Evolutionary conservation across 116 monocot genomes (phyloP).

Genomic region (Posidonia oceanica): DNA sequence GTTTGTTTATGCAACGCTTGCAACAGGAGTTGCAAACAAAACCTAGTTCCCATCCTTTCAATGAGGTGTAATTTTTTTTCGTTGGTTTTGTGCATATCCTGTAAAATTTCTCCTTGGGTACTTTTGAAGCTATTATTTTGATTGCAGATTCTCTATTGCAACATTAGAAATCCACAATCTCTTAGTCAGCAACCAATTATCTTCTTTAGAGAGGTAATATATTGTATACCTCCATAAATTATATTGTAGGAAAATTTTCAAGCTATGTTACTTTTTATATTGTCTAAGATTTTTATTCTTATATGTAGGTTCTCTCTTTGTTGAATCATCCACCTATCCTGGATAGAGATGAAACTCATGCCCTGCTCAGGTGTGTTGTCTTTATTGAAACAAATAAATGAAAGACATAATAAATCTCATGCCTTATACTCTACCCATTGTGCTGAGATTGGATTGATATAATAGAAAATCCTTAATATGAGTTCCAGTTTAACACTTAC

Average conservation of each 20-base stretch:
- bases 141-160: slow-evolving; percentile 84
- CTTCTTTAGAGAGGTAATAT: slow-evolving; percentile 65
- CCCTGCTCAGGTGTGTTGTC: slow-evolving; percentile 51
- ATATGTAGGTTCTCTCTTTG: slow-evolving; percentile 80
- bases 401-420: too few relatives aligned
- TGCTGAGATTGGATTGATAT: too few relatives aligned
- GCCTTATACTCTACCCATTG: too few relatives aligned
- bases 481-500: too few relatives aligned
- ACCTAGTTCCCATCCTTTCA: slow-evolving; percentile 63
- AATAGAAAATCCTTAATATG: too few relatives aligned
- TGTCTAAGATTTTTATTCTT: slow-evolving; percentile 4
- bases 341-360: slow-evolving; percentile 63
- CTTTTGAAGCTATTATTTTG: neutral
- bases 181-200: slow-evolving; percentile 82
- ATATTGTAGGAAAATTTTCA: too few relatives aligned
- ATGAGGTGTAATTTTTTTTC: slow-evolving; percentile 51
- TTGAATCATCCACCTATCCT: slow-evolving; percentile 69
- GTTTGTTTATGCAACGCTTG: slow-evolving; percentile 31
- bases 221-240: too few relatives aligned
- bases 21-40: slow-evolving; percentile 59
- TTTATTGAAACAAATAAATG: neutral
- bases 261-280: too few relatives aligned
- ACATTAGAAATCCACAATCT: slow-evolving; percentile 89
- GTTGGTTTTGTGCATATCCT: neutral
- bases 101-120: neutral